A percentile compares a stretch with the other conserved stretches of the same genome.
phyloP scores from a whole-genome alignment of 2,329 filamentous ascomycete species.

The Neocatenulostroma microsporum region DNA sequence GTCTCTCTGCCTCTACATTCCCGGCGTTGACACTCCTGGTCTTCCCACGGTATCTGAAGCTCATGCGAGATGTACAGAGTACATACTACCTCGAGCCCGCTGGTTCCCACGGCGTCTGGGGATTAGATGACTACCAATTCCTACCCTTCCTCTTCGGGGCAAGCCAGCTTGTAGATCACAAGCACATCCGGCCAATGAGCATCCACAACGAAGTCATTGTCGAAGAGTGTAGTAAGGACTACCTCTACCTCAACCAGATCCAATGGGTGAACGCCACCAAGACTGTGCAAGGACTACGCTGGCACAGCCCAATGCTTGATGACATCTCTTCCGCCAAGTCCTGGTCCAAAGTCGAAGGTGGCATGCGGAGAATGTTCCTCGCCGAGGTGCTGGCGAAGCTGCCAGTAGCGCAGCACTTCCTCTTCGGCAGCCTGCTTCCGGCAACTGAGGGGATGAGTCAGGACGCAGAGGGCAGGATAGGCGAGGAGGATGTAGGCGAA shows the following conservation, averaged over 20 bases:
- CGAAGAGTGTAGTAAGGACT: constrained; percentile 77
- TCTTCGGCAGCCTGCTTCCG: constrained; percentile 80
- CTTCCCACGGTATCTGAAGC: constrained; percentile 70
- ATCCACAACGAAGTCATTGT: constrained; percentile 85
- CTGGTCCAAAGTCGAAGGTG: constrained; percentile 87
- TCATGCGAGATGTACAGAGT: constrained; percentile 83
- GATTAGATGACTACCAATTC: constrained; percentile 48
- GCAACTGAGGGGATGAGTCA: constrained; percentile 74
- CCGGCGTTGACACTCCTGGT: constrained; percentile 65
- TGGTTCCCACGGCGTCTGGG: constrained; percentile 47
- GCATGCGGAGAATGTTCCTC: constrained; percentile 96
- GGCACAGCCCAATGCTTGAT: constrained; percentile 98
- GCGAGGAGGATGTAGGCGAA: constrained; percentile 44
- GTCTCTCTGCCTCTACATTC: constrained; percentile 61
- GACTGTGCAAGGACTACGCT: constrained; percentile 85
- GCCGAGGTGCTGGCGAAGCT: constrained; percentile 87
- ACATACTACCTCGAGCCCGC: constrained; percentile 91
- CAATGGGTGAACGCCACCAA: constrained; percentile 93
- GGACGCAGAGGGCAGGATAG: constrained; percentile 47
- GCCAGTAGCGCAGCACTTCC: constrained; percentile 96
- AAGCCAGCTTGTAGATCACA: constrained; percentile 57
- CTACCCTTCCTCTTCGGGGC: constrained; percentile 46
- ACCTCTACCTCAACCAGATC: constrained; percentile 86
- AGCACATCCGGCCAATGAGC: constrained; percentile 41
- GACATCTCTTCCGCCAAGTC: constrained; percentile 86